Conservation (phyloP, 2,329 filamentous ascomycete species). For the Pseudonectria buxi region DNA sequence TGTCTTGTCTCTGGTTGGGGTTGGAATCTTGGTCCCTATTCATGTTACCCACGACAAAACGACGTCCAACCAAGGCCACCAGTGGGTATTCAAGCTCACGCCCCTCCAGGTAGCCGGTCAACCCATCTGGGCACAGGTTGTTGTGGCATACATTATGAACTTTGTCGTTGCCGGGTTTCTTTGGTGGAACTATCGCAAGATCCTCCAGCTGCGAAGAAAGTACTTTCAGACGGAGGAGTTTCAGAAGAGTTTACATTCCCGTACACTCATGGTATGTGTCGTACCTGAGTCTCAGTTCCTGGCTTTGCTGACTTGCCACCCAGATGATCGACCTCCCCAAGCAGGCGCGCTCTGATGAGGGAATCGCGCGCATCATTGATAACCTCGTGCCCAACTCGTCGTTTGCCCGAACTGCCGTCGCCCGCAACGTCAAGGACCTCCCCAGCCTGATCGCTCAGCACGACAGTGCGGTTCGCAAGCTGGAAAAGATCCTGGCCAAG, state of each 20-base stretch:
- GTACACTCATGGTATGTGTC: constrained; percentile 54
- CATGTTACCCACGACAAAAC: constrained; percentile 50
- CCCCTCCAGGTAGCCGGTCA: constrained; percentile 47
- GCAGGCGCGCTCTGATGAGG: constrained; percentile 73
- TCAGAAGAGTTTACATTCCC: constrained; percentile 75
- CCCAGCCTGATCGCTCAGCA: constrained; percentile 82
- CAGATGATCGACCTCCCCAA: constrained; percentile 80
- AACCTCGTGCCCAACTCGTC: constrained; percentile 70
- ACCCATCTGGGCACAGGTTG: constrained; percentile 53
- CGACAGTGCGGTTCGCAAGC: constrained; percentile 67
- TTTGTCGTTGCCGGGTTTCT: constrained; percentile 71
- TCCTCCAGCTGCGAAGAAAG: constrained; percentile 62
- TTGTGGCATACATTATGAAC: constrained; percentile 61
- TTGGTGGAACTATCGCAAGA: constrained; percentile 81
- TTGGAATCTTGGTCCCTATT: constrained; percentile 72
- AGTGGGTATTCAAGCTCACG: constrained; percentile 54
- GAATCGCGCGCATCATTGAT: constrained; percentile 77
- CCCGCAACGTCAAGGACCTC: constrained; percentile 85
- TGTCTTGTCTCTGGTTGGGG: constrained; percentile 63
- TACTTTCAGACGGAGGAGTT: constrained; percentile 88
- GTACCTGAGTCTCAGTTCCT: neutral
- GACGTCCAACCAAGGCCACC: constrained; percentile 11
- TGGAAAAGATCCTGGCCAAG: constrained; percentile 79
- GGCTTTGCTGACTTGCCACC: constrained; percentile 3
- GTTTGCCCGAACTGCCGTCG: constrained; percentile 73